These are phyloP conservation scores for Pseudocohnilembus persalinus DNA, from an alignment of 169 alveolate genomes.

Conservation along the genomic window DNA sequence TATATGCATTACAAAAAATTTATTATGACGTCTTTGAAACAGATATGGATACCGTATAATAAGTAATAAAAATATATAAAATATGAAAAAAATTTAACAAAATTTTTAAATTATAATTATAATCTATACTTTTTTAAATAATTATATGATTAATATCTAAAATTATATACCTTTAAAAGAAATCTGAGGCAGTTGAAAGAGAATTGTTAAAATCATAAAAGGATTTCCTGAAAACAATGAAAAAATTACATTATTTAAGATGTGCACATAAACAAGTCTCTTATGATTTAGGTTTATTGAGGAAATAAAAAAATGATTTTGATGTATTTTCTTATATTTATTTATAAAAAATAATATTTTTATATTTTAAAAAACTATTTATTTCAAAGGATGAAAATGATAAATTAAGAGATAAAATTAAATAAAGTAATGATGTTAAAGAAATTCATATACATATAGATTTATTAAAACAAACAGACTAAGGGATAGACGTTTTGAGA, in stretches of 20 bases:
- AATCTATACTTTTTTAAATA: too few relatives aligned
- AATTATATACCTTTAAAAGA: background rate
- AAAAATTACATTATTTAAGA: constrained; percentile 29
- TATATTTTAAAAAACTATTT: background rate
- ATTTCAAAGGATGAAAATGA: constrained; percentile 24
- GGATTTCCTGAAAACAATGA: constrained; percentile 8
- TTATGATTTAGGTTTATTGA: constrained; percentile 29
- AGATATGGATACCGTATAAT: constrained; percentile 23
- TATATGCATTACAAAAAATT: constrained; percentile 30
- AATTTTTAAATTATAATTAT: too few relatives aligned
- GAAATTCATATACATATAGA: constrained; percentile 47
- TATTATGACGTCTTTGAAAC: constrained; percentile 48
- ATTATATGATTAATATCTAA: too few relatives aligned
- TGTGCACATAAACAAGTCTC: constrained; percentile 45
- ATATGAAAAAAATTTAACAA: too few relatives aligned
- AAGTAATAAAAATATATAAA: constrained; percentile 8
- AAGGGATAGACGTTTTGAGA: constrained; percentile 38
- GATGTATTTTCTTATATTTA: constrained; percentile 6
- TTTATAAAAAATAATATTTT: background rate
- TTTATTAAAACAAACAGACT: constrained; percentile 39
- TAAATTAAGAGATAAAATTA: constrained; percentile 20
- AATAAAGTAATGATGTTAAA: constrained; percentile 43
- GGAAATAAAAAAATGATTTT: constrained; percentile 30
- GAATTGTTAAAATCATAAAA: constrained; percentile 8
- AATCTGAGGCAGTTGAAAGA: constrained; percentile 24